Percentiles rank a stretch among this genome's conserved stretches.
These are phyloP conservation scores for Ceratonia siliqua DNA, from an alignment of 306 rosid species.

Conservation along the genomic window DNA sequence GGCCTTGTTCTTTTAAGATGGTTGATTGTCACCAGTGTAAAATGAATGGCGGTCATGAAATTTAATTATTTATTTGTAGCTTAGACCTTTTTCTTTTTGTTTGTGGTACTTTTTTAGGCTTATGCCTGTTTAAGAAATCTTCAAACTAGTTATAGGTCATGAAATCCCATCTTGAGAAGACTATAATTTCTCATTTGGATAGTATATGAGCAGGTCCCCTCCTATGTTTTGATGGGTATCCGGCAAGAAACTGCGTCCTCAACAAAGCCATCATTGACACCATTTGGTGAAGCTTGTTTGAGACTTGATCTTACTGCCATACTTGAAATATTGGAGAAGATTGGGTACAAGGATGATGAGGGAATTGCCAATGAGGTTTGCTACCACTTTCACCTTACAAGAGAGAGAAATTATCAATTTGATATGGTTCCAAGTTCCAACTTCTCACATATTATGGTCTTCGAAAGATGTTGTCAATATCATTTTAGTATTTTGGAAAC, in stretches of 20 bases:
- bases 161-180: conserved; percentile 26
- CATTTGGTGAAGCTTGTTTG: conserved; percentile 86
- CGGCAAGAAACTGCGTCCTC: conserved; percentile 57
- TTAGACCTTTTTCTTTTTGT: too few species aligned
- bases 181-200: conserved; percentile 48
- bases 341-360: conserved; percentile 91
- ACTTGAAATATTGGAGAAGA: conserved; percentile 79
- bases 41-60: too few species aligned
- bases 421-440: too few species aligned
- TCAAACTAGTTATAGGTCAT: neutral
- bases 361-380: conserved; percentile 93
- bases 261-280: conserved; percentile 61
- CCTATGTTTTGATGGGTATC: conserved; percentile 75
- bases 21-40: too few species aligned
- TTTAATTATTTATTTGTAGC: too few species aligned
- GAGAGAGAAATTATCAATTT: neutral
- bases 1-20: neutral
- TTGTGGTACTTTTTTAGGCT: neutral
- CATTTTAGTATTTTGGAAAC: too few species aligned
- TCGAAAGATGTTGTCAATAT: too few species aligned
- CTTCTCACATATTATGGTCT: too few species aligned
- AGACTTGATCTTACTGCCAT: conserved; percentile 88
- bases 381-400: conserved; percentile 23
- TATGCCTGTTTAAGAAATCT: neutral
- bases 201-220: conserved; percentile 63